phyloP scores from a whole-genome alignment of 2,329 filamentous ascomycete genomes.

The Capronia americana region DNA sequence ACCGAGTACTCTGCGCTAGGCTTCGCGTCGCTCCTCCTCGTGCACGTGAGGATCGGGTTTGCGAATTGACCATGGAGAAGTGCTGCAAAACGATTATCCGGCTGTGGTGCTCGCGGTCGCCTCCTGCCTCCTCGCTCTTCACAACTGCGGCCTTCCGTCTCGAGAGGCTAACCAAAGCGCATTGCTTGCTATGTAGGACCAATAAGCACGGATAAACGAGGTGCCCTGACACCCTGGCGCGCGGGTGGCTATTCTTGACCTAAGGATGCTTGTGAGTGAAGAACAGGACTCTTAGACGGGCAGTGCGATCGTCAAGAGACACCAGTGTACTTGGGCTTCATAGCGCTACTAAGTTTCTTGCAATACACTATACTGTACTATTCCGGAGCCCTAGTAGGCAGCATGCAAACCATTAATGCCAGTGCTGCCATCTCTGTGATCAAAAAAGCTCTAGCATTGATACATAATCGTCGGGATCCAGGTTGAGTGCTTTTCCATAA shows the following conservation, averaged over 20 bases:
- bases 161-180: background rate
- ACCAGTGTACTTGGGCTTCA: background rate
- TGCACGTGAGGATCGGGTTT: background rate
- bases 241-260: background rate
- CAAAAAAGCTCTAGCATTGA: constrained; percentile 21
- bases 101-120: background rate
- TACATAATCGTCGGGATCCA: constrained; percentile 23
- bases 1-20: no score
- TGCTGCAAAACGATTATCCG: constrained; percentile 17
- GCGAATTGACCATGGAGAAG: background rate
- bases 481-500: background rate
- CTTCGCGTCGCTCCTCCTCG: no score
- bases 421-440: constrained; percentile 10
- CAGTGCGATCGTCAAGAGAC: background rate
- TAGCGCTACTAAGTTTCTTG: background rate
- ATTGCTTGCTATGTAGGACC: no score
- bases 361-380: constrained; percentile 20
- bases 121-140: background rate
- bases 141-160: background rate
- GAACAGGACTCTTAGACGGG: background rate
- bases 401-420: constrained; percentile 15
- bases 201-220: background rate
- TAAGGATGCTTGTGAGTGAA: background rate
- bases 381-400: constrained; percentile 10
- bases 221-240: background rate